Evolutionary conservation across 2,329 filamentous ascomycete genomes (phyloP), one percentile per base, ranked within the genome.

Genomic region (Paecilomyces formosus): DNA sequence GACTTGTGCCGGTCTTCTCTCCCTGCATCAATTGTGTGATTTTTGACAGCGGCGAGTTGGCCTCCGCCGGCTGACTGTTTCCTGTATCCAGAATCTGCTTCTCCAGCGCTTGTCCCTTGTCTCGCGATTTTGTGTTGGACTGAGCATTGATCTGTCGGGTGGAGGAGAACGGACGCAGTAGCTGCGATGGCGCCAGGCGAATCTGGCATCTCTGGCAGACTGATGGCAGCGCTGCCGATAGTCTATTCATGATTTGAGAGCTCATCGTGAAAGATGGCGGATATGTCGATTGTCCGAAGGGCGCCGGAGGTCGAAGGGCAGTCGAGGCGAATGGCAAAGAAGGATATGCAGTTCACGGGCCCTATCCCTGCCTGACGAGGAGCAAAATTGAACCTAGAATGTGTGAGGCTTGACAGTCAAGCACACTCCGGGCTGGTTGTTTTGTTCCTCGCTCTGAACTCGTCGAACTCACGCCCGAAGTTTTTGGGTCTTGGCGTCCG

Each of bases 111-210:
- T 63, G 62, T 39, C 57, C 59, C 57, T 62, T 61, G 15, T 67
- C 64, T 58, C 58, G 60, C 21, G 57, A 31, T 30, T 57, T 63
- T 26, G 65, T 18, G 11, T 54, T 54, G 21, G n/a, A 13, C 50
- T 13, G 31, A 28, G 30, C 58, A 58, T 60, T 62, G 60, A 61
- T 61, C 31, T 60, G 64, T 39, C 60, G 57, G 15, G 73, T 67
- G 12, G 67, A 68, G 1, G 75, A 76, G 56, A 78, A 74, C 1
- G 64, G 59, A 59, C 70, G 71, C 50, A 60, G 56, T 13, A 68
- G 65, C 28, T 62, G 61, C 54, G 67, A 49, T 5, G 61, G 58
- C n/a, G 63, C 58, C 3, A 62, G 35, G 56, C 61, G 63, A 15
- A 65, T 53, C 31, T 66, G 66, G 54, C 61, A 68, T 62, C 66